phyloP scores from a whole-genome alignment of 805 yeast species.

The Jamesozyma jinghongensis region DNA sequence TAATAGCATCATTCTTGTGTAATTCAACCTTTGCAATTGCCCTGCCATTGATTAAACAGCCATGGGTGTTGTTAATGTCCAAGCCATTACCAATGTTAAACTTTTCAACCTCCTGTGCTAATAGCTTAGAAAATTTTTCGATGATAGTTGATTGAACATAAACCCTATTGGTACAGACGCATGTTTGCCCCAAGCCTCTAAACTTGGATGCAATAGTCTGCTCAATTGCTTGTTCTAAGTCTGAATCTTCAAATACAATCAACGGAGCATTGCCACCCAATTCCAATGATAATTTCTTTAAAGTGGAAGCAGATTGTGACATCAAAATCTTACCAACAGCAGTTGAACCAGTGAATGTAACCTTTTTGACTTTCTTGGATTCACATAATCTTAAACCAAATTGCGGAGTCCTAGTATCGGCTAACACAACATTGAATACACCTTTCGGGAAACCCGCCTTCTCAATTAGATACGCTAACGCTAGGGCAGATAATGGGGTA shows the following conservation, averaged over 20 bases:
- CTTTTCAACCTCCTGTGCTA: conserved; percentile 37
- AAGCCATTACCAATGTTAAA: conserved; percentile 53
- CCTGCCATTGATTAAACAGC: conserved; percentile 44
- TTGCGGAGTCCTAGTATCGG: conserved; percentile 43
- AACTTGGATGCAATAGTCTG: conserved; percentile 47
- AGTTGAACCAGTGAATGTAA: conserved; percentile 60
- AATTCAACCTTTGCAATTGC: conserved; percentile 46
- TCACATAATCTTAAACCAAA: conserved; percentile 45
- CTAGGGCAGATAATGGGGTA: conserved; percentile 53
- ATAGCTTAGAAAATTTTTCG: conserved; percentile 38
- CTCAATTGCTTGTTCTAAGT: conserved; percentile 46
- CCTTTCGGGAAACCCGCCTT: conserved; percentile 57
- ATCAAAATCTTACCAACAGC: conserved; percentile 51
- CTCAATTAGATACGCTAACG: conserved; percentile 45
- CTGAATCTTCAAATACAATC: conserved; percentile 52
- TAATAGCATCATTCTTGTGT: conserved; percentile 45
- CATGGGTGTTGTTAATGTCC: conserved; percentile 43
- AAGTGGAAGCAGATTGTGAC: conserved; percentile 46
- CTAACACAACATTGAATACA: conserved; percentile 42
- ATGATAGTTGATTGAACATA: conserved; percentile 46
- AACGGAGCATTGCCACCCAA: conserved; percentile 64
- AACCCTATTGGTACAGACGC: conserved; percentile 54
- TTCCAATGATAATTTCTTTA: conserved; percentile 55
- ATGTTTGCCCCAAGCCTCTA: conserved; percentile 56
- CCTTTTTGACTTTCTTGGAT: conserved; percentile 41